phyloP scores from a whole-genome alignment of 257 asterid species.

The Coffea eugenioides region DNA sequence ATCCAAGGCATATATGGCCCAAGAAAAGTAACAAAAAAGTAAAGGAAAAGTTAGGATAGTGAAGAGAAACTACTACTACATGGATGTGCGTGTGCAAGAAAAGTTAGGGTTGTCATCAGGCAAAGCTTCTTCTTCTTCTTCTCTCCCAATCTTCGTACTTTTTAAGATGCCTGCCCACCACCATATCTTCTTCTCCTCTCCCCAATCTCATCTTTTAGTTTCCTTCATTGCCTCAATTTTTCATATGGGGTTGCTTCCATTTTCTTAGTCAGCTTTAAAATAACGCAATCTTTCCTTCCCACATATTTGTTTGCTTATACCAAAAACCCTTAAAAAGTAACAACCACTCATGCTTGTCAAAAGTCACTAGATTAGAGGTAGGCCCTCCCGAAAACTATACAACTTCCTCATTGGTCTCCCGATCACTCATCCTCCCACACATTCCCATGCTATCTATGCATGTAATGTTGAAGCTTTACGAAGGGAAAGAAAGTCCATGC shows the following conservation, averaged over 20 bases:
- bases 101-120: conserved; percentile 39
- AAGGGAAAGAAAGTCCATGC: conserved; percentile 7
- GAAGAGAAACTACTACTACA: conserved; percentile 17
- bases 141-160: conserved; percentile 32
- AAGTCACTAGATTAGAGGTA: conserved; percentile 55
- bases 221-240: conserved; percentile 20
- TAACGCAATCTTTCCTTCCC: conserved; percentile 79
- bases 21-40: conserved; percentile 40
- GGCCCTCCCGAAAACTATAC: conserved; percentile 53
- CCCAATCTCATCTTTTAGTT: conserved; percentile 21
- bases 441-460: conserved; percentile 1
- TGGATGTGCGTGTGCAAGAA: conserved; percentile 45
- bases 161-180: conserved; percentile 49
- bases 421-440: conserved; percentile 4
- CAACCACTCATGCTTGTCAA: conserved; percentile 69
- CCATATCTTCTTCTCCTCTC: conserved; percentile 22
- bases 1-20: conserved; percentile 48
- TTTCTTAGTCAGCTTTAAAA: conserved; percentile 53
- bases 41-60: conserved; percentile 23
- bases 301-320: conserved; percentile 43
- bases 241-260: conserved; percentile 17
- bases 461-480: conserved; percentile 4
- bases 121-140: conserved; percentile 16
- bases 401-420: conserved; percentile 11
- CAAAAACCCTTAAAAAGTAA: conserved; percentile 53